Evolutionary conservation across 2,329 filamentous ascomycete genomes (phyloP), one percentile per base, ranked within the genome.

Genomic region (Pseudopyricularia cyperi): DNA sequence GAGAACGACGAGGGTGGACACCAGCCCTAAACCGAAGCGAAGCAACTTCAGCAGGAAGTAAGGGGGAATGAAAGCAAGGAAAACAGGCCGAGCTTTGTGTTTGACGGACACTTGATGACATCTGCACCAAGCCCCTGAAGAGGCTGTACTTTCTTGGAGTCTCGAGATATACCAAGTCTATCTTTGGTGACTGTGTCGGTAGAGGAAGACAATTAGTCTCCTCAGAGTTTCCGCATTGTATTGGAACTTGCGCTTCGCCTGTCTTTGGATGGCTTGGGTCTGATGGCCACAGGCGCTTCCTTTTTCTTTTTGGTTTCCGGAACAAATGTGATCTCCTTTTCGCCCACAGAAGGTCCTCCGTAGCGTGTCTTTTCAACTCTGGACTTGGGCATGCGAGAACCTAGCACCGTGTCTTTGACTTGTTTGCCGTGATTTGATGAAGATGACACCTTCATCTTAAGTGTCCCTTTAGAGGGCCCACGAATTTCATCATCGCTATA

Each of bases 221-320:
- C 37, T 65, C 69, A 84, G 72, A 87, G 74, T 61, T 73, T 76
- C 64, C 84, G 77, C 65, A 89, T 87, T 39, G 82, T 82, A 67
- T 91, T 90, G 51, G 76, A 77, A 66, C 85, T 89, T 50, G 87
- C 87, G 66, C 84, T 89, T 60, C 86, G 72, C 60, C 86, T 78
- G 52, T 64, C 63, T 52, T 70, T 69, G 30, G 63, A 63, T 35
- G 61, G 61, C 57, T 65, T 68, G 44, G 63, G 63, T 46, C 63
- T 61, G 28, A 63, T 62, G 26, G 63, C 58, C 26, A 65, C 59
- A 35, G 65, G 62, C 54, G 64, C 57, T 35, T 65, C 57, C 57
- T 73, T 65, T 62, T 75, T 79, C 64, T 69, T 78, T 58, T 65
- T 73, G 8, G 70, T 73, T 55, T 76, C 72, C 8, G 85, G 85